Evolutionary conservation across 2,329 filamentous ascomycete genomes (phyloP), one percentile per base, ranked within the genome.

Genomic region (Penicillium concentricum): DNA sequence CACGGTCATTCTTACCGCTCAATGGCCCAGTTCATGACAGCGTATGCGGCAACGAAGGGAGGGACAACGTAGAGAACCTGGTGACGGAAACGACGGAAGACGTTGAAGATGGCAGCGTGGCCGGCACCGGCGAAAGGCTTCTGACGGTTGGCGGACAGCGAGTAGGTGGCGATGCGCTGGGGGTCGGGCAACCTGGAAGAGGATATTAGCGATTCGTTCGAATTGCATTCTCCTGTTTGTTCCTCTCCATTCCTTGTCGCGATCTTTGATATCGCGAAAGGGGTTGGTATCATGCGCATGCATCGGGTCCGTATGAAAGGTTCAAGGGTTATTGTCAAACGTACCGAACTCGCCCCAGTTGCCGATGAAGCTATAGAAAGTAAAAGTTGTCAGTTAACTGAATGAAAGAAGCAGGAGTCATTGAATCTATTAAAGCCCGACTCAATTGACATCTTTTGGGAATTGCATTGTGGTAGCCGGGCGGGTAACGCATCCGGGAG

Each of bases 71-170:
- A 99, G 68, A 97, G 86, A 67, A 96, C 86, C 83, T 97, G 94
- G 68, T 83, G 78, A 75, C 87, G 87, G 79, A 89, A 90, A 71
- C 94, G 87, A 77, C 94, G 88, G 84, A 89, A 95, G 69, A 86
- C 88, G 85, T 99, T 99, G 88, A 97, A 97, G 81, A 97, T 79
- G 72, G 92, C 93, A 66, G 88, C 89, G 77, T 93, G 80, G 64
- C 83, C 77, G 59, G 88, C 81, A 69, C 90, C 91, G 63, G 91
- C 91, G 66, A 96, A 83, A 62, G 92, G 90, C 72, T 90, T 87
- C 82, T 96, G 93, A 74, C 90, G 88, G 84, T 99, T 97, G 66
- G 89, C 79, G 68, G 90, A 88, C 67, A 99, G 74, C 65, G 87
- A 84, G 80, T 95, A 97, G 70, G 81, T 81, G 55, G 81, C 78